Base-by-base conservation (phyloP, 371 early-diverging fungal genomes). In the Fennellomyces sp. region DNA sequence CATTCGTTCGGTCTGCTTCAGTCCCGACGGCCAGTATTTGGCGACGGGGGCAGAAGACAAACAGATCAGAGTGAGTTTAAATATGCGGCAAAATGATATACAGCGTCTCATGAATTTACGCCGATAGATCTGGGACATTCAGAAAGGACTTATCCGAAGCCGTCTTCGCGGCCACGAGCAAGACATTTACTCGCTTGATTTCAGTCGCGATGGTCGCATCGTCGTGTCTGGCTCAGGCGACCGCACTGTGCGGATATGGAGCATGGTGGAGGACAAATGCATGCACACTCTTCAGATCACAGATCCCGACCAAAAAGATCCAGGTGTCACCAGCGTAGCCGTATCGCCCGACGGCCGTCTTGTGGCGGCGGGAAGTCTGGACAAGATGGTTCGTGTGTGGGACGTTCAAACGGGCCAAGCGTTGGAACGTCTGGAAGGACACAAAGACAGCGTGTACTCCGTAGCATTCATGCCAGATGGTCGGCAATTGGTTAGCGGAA, bases 31-130 rank as follows among this genome's bases (percentile, higher is more conserved):
- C 58, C 87, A 82, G 51, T 91, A 70, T 59, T 80, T 99, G 35
- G 99, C 98, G 5, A 96, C 99, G 1, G 99, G 99, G 35, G 97
- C 97, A 13, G 97, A 98, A 74, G 99, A 99, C 70, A 94, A 89
- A 61, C 88, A 93, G 58, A 94, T 98, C 62, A 88, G 97, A 52
- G 87, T 94, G 78, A 61, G 74, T 60, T 5, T 52, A 15, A 15
- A 50, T 5, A 29, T 17, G 3, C 8, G 12, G 1, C 13, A 21
- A 21, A 48, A 47, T 15, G 51, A 7, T 17, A 12, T n/a, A n/a
- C n/a, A n/a, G n/a, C 28, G 8, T 42, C 50, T 41, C 13, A 3
- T 17, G n/a, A 15, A 10, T 7, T 8, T n/a, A 19, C 2, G 21
- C 5, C 6, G 4, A 8, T 56, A 53, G 89, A 88, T 93, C 57